phyloP scores from a whole-genome alignment of 2,329 filamentous ascomycete species.

The Zopfia rhizophila region DNA sequence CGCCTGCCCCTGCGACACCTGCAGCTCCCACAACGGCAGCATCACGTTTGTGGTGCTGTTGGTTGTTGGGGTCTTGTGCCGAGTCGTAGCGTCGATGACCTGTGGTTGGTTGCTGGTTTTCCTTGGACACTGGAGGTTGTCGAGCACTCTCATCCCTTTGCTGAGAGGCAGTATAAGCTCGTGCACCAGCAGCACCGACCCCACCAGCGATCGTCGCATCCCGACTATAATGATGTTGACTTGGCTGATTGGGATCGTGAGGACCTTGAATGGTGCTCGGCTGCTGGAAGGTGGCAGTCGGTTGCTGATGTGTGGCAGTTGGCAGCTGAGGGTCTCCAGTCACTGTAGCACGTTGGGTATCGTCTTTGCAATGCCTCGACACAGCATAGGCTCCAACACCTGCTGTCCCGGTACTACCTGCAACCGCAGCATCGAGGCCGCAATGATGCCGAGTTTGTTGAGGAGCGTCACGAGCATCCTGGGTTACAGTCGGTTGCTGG shows the following conservation, averaged over 20 bases:
- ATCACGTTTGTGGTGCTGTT: constrained; percentile 38
- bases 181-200: constrained; percentile 21
- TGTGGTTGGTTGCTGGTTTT: constrained; percentile 1
- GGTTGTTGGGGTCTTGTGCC: constrained; percentile 22
- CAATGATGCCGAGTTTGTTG: constrained; percentile 34
- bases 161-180: constrained; percentile 6
- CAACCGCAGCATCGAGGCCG: constrained; percentile 45
- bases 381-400: constrained; percentile 26
- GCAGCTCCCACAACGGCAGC: constrained; percentile 34
- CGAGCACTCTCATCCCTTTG: constrained; percentile 2
- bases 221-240: constrained; percentile 25
- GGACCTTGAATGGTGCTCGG: background rate
- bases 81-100: constrained; percentile 33
- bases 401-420: constrained; percentile 40
- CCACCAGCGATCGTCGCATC: constrained; percentile 32
- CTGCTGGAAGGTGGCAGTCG: background rate
- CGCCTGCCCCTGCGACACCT: constrained; percentile 38
- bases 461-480: constrained; percentile 2
- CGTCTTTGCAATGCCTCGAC: constrained; percentile 8
- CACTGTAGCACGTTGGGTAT: background rate
- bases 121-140: constrained; percentile 9
- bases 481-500: constrained; percentile 4
- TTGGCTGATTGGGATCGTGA: constrained; percentile 8
- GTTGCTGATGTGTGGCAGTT: background rate
- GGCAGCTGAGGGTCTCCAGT: background rate